Conservation (phyloP, 1,284 basidiomycete species). For the Neonothopanus nambi region DNA sequence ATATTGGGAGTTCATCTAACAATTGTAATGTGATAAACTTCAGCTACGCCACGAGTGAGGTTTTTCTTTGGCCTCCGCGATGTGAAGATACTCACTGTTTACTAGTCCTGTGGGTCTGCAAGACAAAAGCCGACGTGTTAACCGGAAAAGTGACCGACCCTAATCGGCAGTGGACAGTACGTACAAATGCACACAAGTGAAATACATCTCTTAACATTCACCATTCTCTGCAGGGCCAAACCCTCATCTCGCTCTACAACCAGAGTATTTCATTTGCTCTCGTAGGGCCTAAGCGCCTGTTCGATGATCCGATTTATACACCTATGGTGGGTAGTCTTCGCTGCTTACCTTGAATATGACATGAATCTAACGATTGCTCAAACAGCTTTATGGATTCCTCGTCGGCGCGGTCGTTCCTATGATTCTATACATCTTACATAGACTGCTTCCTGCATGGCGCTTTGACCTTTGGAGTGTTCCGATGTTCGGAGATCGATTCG, state of each 20-base stretch:
- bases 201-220: not conserved
- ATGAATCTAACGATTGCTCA: not conserved
- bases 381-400: slow-evolving; percentile 25
- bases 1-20: not conserved
- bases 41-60: slow-evolving; percentile 21
- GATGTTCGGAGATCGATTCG: slow-evolving; percentile 15
- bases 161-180: slow-evolving; percentile 27
- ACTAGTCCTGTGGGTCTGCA: slow-evolving; percentile 18
- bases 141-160: slow-evolving; percentile 22
- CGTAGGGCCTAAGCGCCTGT: slow-evolving; percentile 24
- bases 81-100: not conserved
- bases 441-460: slow-evolving; percentile 19
- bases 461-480: slow-evolving; percentile 26
- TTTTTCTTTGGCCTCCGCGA: slow-evolving; percentile 14
- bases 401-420: slow-evolving; percentile 23
- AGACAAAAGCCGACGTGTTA: slow-evolving; percentile 23
- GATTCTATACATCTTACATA: slow-evolving; percentile 22
- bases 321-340: slow-evolving; percentile 13
- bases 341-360: not conserved
- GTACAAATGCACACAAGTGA: not conserved
- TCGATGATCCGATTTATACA: slow-evolving; percentile 23
- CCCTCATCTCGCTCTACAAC: slow-evolving; percentile 26
- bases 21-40: not conserved
- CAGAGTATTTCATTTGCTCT: slow-evolving; percentile 27
- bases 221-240: slow-evolving; percentile 21